These are phyloP conservation scores for Amanita thiersii DNA, from an alignment of 768 basidiomycete species.

Conservation along the genomic window DNA sequence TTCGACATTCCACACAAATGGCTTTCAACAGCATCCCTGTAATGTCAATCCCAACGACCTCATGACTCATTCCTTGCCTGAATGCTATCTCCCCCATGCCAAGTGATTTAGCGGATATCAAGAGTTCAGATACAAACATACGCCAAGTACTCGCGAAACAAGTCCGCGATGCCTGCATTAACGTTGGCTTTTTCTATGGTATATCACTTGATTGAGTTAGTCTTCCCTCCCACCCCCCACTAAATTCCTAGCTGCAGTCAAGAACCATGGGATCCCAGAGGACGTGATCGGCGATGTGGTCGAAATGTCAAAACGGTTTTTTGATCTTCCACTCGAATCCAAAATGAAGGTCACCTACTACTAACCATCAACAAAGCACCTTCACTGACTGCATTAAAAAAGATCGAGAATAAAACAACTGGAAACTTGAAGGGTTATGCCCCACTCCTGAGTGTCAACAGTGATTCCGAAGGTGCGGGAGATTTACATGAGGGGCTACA, in stretches of 20 bases:
- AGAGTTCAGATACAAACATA: neutral
- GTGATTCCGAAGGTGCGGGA: constrained; percentile 64
- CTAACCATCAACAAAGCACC: neutral
- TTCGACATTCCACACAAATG: too few species aligned
- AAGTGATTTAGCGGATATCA: neutral
- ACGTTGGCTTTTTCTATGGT: constrained; percentile 1
- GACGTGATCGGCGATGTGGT: neutral
- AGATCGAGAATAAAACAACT: neutral
- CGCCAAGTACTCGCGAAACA: neutral
- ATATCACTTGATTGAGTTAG: neutral
- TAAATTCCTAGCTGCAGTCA: neutral
- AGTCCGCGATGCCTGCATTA: constrained; percentile 1
- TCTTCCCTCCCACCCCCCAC: neutral
- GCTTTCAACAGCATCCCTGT: too few species aligned
- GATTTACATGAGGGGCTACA: constrained; percentile 92
- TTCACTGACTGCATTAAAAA: neutral
- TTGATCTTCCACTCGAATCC: neutral
- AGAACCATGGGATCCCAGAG: neutral
- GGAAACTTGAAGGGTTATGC: constrained; percentile 52
- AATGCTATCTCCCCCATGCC: too few species aligned
- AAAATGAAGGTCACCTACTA: neutral
- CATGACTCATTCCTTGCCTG: too few species aligned
- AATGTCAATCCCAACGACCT: too few species aligned
- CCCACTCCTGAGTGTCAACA: constrained; percentile 63
- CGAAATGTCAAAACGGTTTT: neutral